Conservation (phyloP, 805 yeast species). For the Saturnispora kantuleensis region DNA sequence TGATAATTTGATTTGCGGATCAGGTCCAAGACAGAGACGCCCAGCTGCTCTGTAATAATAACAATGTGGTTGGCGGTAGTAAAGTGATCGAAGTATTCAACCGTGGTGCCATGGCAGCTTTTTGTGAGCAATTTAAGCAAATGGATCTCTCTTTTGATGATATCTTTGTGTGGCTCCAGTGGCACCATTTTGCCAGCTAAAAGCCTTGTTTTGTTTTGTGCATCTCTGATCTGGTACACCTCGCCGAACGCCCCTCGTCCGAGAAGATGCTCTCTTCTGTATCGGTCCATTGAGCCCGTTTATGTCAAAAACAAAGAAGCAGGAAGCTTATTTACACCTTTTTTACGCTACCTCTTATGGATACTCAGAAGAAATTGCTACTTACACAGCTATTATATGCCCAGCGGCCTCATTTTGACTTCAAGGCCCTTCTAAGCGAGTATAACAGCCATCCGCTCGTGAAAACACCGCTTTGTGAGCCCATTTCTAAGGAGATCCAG, state of each 20-base stretch:
- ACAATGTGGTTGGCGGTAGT: constrained; percentile 77
- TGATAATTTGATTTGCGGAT: constrained; percentile 39
- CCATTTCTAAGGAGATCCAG: background rate
- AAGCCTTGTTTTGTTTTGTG: constrained; percentile 35
- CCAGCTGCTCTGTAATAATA: constrained; percentile 63
- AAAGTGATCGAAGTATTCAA: constrained; percentile 58
- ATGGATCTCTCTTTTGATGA: constrained; percentile 67
- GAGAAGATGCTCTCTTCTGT: constrained; percentile 23
- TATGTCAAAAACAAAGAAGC: background rate
- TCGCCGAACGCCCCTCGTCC: constrained; percentile 83
- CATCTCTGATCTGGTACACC: constrained; percentile 62
- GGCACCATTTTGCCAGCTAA: constrained; percentile 76
- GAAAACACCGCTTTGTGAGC: background rate
- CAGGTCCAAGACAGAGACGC: constrained; percentile 55
- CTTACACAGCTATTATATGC: constrained; percentile 3
- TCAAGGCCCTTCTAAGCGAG: background rate
- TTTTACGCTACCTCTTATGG: background rate
- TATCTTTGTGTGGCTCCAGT: constrained; percentile 60
- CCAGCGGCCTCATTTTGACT: constrained; percentile 4
- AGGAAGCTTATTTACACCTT: background rate
- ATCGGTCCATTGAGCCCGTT: constrained; percentile 1
- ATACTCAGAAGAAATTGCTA: background rate
- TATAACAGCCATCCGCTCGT: constrained; percentile 1
- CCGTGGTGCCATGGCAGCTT: constrained; percentile 27
- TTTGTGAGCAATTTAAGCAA: constrained; percentile 40